phyloP scores from a whole-genome alignment of 345 rosid species.

The Citrus trifoliata region DNA sequence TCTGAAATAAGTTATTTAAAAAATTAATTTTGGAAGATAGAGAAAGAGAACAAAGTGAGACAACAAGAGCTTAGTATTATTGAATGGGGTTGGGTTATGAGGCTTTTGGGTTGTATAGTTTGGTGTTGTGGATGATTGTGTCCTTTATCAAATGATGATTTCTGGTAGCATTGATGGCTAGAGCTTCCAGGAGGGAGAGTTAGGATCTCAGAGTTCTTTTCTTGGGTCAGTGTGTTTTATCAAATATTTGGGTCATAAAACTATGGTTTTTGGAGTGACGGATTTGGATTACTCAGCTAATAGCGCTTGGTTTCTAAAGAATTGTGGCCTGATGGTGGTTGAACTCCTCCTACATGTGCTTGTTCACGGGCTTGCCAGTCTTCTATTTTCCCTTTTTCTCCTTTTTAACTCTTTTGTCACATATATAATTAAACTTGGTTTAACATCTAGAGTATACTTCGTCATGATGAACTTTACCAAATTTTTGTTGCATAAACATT shows the following conservation, averaged over 20 bases:
- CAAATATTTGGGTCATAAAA: slow-evolving; percentile 5
- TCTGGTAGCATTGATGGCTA: background rate
- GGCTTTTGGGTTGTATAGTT: slow-evolving; percentile 35
- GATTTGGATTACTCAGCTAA: background rate
- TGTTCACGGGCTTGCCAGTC: background rate
- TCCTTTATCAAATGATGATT: background rate
- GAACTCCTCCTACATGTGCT: background rate
- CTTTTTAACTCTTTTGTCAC: too few relatives aligned
- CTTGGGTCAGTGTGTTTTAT: background rate
- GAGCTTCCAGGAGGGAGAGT: background rate
- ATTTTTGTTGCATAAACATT: background rate
- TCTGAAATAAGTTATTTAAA: slow-evolving; percentile 24
- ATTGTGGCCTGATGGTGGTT: background rate
- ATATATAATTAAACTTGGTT: background rate
- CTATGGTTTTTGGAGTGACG: background rate
- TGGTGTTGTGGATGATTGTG: slow-evolving; percentile 18
- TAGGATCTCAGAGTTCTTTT: background rate
- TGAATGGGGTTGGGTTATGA: slow-evolving; percentile 12
- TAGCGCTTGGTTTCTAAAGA: background rate
- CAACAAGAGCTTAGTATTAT: slow-evolving; percentile 7
- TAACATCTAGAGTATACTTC: background rate
- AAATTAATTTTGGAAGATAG: slow-evolving; percentile 13
- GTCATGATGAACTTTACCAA: background rate
- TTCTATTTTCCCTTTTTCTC: background rate
- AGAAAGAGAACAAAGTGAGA: slow-evolving; percentile 1